phyloP scores from a whole-genome alignment of 306 rosid genomes.

The Gynostemma pentaphyllum region DNA sequence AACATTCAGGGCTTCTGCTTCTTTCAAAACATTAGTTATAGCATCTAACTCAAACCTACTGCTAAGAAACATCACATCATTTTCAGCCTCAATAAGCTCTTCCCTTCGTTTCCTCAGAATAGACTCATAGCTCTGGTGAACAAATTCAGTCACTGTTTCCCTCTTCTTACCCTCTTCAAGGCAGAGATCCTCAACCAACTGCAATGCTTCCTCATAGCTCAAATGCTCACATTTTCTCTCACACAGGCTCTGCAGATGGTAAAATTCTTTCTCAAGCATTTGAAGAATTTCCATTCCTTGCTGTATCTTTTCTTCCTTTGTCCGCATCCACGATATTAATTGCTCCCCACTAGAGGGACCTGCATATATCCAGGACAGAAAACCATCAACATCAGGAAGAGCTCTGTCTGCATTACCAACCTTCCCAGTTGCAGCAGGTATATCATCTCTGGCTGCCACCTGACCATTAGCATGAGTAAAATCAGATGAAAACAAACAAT shows the following conservation, averaged over 20 bases:
- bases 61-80: constrained; percentile 37
- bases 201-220: constrained; percentile 68
- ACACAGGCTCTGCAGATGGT: constrained; percentile 59
- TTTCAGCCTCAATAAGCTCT: constrained; percentile 64
- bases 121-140: constrained; percentile 57
- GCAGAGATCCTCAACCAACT: constrained; percentile 73
- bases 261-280: constrained; percentile 77
- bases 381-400: constrained; percentile 30
- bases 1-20: constrained; percentile 54
- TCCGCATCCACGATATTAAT: constrained; percentile 53
- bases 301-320: constrained; percentile 58
- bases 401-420: constrained; percentile 25
- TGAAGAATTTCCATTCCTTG: constrained; percentile 63
- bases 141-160: constrained; percentile 49
- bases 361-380: constrained; percentile 74
- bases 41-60: constrained; percentile 58
- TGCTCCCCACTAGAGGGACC: constrained; percentile 63
- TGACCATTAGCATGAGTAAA: constrained; percentile 23
- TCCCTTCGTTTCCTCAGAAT: constrained; percentile 65
- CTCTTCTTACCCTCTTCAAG: constrained; percentile 73
- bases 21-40: constrained; percentile 68
- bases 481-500: constrained; percentile 40
- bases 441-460: constrained; percentile 28
- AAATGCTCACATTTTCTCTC: constrained; percentile 72
- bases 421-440: constrained; percentile 22